Evolutionary conservation across 208 protist species (phyloP).

Genomic region (Histomonas meleagridis): DNA sequence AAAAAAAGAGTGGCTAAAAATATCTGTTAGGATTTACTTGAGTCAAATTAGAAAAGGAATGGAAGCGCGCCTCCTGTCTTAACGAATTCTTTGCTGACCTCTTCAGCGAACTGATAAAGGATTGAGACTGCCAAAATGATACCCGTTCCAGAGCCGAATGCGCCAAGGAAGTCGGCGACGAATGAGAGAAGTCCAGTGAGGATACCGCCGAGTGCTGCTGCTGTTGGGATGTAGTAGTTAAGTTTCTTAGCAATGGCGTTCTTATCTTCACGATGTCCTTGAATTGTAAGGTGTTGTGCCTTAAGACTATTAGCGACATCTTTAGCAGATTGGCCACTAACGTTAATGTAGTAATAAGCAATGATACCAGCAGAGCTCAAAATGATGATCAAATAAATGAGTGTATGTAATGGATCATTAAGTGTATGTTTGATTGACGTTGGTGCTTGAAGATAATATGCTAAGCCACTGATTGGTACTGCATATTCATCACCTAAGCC

Average conservation of each 20-base stretch:
- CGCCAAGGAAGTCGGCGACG: constrained; percentile 91
- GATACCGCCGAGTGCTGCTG: constrained; percentile 94
- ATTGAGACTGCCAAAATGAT: constrained; percentile 98
- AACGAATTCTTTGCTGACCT: constrained; percentile 80
- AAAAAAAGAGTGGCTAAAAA: no score
- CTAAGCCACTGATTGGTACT: neutral
- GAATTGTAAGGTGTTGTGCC: constrained; percentile 23
- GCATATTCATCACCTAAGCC: neutral
- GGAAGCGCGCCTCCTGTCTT: neutral
- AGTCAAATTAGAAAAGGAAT: no score
- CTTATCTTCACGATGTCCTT: neutral
- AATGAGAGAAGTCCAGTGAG: constrained; percentile 96
- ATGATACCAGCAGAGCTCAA: neutral
- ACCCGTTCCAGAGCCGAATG: constrained; percentile 87
- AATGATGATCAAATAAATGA: neutral
- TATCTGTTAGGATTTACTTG: no score
- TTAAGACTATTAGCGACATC: neutral
- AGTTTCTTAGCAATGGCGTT: neutral
- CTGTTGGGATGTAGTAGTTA: constrained; percentile 86
- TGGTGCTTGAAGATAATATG: neutral
- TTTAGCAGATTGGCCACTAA: neutral
- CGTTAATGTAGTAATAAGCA: constrained; percentile 3
- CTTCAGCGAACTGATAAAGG: constrained; percentile 98
- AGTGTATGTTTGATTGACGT: neutral
- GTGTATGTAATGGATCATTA: neutral